Evolutionary conservation across 1,284 basidiomycete genomes (phyloP), one percentile per base, ranked within the genome.

Genomic region (Irpex lacteus): DNA sequence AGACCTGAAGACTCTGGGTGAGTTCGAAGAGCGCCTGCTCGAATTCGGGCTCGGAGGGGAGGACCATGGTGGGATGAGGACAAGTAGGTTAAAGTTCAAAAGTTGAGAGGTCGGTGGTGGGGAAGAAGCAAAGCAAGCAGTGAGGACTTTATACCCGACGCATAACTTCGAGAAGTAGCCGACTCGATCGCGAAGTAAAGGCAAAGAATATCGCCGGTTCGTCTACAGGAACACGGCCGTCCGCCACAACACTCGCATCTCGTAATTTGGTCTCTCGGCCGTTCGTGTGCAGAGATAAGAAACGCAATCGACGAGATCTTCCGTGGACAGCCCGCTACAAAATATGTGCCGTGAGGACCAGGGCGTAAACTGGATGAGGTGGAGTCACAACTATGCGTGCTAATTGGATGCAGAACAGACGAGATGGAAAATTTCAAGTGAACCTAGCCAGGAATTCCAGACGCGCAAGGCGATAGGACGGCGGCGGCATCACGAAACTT

Each of bases 21-120:
- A 93, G 85, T 82, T 91, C 90, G 75, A 82, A 74, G 71, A 89
- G 81, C 60, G 89, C 89, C 82, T 86, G 70, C 65, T 77, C 75
- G 60, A 77, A 77, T 60, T 77, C 75, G 66, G 74, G 74, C 61
- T 76, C 74, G 44, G 66, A 66, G 21, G 75, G 74, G 21, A 60
- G 59, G 61, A 66, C 65, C 65, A 66, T 66, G 62, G 62, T 52
- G 11, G 1, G 40, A 8, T 4, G 3, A 19, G 7, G 50, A 5
- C 5, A 21, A 13, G 50, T n/a, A 19, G 49, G n/a, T 52, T 52
- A 8, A 19, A 21, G 50, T 52, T 52, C n/a, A n/a, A n/a, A 52
- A 19, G 50, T 52, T 34, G 52, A 15, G 36, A 60, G 57, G 7
- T 32, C 26, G 15, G 54, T 11, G 47, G 38, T 62, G 61, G 60